These are phyloP conservation scores for Amniculicola lignicola DNA, from an alignment of 495 filamentous ascomycete genomes.

Conservation along the genomic window DNA sequence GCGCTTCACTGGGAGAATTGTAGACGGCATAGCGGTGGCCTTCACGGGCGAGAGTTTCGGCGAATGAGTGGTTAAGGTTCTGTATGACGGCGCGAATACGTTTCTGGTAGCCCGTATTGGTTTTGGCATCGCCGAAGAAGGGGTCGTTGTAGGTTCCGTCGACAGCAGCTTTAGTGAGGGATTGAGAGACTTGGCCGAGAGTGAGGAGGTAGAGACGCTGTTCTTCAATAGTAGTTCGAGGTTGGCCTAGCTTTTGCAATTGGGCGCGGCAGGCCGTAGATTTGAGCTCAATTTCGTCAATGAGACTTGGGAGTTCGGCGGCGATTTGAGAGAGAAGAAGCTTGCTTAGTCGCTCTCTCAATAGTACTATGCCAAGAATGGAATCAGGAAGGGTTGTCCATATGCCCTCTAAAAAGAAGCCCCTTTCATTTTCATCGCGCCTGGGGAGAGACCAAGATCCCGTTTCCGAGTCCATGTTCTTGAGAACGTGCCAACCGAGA, in stretches of 20 bases:
- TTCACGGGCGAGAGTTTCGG: not conserved
- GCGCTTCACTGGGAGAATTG: not conserved
- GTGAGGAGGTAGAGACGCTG: constrained; percentile 2
- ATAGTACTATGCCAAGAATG: constrained; percentile 48
- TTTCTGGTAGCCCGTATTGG: constrained; percentile 41
- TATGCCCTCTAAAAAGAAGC: constrained; percentile 49
- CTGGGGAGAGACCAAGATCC: constrained; percentile 24
- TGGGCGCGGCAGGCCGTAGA: not conserved
- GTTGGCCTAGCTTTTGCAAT: constrained; percentile 3
- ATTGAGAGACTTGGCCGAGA: not conserved
- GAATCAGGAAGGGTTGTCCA: constrained; percentile 46
- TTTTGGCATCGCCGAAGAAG: constrained; percentile 7
- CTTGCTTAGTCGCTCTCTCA: constrained; percentile 54
- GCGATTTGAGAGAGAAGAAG: constrained; percentile 57
- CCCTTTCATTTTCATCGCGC: constrained; percentile 42
- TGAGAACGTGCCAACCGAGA: constrained; percentile 39
- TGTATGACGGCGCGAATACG: constrained; percentile 6
- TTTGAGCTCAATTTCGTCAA: constrained; percentile 44
- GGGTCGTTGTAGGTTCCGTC: constrained; percentile 20
- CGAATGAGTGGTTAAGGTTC: constrained; percentile 1
- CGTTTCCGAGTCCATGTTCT: constrained; percentile 29
- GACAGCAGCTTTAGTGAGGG: constrained; percentile 4
- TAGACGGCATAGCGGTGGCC: not conserved
- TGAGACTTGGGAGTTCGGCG: constrained; percentile 55
- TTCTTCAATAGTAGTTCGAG: constrained; percentile 4